A percentile compares a stretch with the other conserved stretches of the same genome.
phyloP scores from a whole-genome alignment of 495 filamentous ascomycete species.

The Trichoderma reesei region DNA sequence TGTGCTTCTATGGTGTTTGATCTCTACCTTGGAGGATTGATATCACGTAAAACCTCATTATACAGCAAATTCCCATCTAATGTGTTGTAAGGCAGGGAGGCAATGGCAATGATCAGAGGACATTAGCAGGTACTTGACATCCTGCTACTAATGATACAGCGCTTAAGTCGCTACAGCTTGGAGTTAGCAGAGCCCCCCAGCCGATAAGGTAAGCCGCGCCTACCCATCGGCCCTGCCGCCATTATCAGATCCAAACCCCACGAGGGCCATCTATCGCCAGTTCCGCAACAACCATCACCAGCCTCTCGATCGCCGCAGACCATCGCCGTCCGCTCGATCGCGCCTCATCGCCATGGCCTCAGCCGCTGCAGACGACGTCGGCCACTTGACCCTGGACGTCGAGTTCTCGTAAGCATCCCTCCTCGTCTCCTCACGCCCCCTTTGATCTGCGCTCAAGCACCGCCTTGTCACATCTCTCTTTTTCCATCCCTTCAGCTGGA shows the following conservation, averaged over 20 bases:
- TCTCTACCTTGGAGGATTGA: too few relatives aligned
- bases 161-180: not conserved
- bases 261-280: not conserved
- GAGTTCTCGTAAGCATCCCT: constrained; percentile 59
- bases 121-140: not conserved
- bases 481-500: not conserved
- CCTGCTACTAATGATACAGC: not conserved
- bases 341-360: not conserved
- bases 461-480: not conserved
- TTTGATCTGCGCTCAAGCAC: not conserved
- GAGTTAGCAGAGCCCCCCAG: too few relatives aligned
- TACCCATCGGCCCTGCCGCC: not conserved
- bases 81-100: too few relatives aligned
- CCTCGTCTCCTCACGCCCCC: too few relatives aligned
- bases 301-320: not conserved
- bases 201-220: not conserved
- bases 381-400: constrained; percentile 45
- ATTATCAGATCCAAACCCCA: not conserved
- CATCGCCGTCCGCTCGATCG: not conserved
- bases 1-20: too few relatives aligned
- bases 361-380: not conserved
- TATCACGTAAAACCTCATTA: too few relatives aligned
- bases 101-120: too few relatives aligned
- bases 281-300: not conserved
- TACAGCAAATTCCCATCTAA: too few relatives aligned